Percentiles rank a stretch among this genome's conserved stretches.
Evolutionary conservation across 306 rosid species (phyloP).

Genomic region (Castanea mollissima): DNA sequence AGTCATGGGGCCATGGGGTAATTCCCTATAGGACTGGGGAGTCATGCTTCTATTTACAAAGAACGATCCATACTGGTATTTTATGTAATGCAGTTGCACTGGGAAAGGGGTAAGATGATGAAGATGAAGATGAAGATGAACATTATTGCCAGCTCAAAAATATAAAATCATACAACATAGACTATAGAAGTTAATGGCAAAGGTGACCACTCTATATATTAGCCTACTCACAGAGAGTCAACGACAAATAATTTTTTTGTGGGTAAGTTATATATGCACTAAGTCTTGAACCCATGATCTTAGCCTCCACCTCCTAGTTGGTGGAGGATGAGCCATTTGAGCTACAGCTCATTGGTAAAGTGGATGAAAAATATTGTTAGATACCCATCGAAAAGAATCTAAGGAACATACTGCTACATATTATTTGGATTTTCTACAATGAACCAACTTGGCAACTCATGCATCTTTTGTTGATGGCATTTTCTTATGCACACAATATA

Average conservation of each 20-base stretch:
- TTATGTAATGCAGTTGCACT: neutral
- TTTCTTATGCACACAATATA: neutral
- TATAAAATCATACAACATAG: too few relatives aligned
- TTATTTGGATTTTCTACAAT: neutral
- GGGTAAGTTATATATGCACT: neutral
- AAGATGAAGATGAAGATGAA: neutral
- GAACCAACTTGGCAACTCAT: neutral
- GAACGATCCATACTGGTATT: neutral
- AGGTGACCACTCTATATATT: too few relatives aligned
- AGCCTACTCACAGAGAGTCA: neutral
- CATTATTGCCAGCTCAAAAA: neutral
- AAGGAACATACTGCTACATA: neutral
- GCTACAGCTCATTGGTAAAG: neutral
- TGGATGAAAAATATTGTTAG: neutral
- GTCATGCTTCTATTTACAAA: neutral
- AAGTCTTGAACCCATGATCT: neutral
- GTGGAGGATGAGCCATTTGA: neutral
- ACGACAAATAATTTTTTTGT: neutral
- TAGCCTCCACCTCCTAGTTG: neutral
- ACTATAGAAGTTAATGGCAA: too few relatives aligned
- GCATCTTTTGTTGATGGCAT: neutral
- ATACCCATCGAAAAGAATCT: neutral
- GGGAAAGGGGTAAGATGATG: neutral
- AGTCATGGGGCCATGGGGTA: neutral
- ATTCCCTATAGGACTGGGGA: neutral